A percentile compares a stretch with the other conserved stretches of the same genome.
phyloP scores from a whole-genome alignment of 306 rosid species.

The Vigna reflexopilosa region DNA sequence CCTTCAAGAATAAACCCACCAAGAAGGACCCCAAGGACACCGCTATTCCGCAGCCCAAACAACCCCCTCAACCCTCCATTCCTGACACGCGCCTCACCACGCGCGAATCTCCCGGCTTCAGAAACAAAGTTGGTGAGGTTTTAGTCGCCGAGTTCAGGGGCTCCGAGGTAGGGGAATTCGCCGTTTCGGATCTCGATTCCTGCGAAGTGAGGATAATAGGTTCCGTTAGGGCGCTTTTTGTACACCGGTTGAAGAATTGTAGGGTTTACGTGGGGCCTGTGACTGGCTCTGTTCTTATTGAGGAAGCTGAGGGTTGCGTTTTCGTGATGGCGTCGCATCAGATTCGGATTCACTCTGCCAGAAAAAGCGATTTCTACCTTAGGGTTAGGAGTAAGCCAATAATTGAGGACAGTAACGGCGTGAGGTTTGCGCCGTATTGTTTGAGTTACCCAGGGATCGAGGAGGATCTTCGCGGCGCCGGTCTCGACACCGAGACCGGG shows the following conservation, averaged over 20 bases:
- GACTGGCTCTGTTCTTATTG: conserved; percentile 69
- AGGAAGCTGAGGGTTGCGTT: conserved; percentile 70
- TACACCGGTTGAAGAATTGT: conserved; percentile 73
- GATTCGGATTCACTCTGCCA: conserved; percentile 84
- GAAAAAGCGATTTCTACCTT: conserved; percentile 66
- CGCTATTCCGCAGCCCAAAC: conserved; percentile 38
- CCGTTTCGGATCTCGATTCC: conserved; percentile 78
- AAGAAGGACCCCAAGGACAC: conserved; percentile 52
- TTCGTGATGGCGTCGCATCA: conserved; percentile 84
- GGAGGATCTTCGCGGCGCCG: conserved; percentile 69
- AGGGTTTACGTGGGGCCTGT: conserved; percentile 75
- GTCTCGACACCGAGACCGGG: conserved; percentile 68
- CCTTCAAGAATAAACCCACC: conserved; percentile 64
- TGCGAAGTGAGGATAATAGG: conserved; percentile 84
- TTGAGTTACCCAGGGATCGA: conserved; percentile 72
- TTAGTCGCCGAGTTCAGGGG: conserved; percentile 59
- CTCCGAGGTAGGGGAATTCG: conserved; percentile 74
- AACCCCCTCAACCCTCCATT: conserved; percentile 4
- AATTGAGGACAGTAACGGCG: conserved; percentile 66
- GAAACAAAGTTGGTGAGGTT: conserved; percentile 57
- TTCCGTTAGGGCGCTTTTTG: conserved; percentile 68
- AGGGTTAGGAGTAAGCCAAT: conserved; percentile 95
- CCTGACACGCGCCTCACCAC: conserved; percentile 19
- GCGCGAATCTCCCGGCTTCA: conserved; percentile 72
- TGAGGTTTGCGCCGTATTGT: conserved; percentile 82